Conservation (phyloP, 208 protist genomes). For the Acanthamoeba castellanii region DNA sequence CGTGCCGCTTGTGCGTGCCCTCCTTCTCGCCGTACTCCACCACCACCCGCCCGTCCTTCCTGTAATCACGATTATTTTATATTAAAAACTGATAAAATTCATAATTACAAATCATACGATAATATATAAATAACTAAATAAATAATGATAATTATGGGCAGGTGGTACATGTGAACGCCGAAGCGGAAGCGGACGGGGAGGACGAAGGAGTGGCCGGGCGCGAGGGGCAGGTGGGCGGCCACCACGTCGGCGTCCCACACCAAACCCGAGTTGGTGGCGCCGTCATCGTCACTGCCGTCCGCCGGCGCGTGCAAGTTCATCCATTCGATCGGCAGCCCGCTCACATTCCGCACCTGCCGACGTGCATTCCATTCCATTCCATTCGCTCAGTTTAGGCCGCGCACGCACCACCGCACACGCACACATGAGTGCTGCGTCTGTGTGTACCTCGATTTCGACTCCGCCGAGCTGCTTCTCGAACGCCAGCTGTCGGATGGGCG, state of each 20-base stretch:
- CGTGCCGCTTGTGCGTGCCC: slow-evolving; percentile 6
- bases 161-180: slow-evolving; percentile 15
- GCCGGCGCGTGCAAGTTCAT: not conserved
- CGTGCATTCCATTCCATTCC: not conserved
- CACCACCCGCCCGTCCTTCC: not conserved
- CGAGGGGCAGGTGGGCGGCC: not conserved
- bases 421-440: not conserved
- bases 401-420: not conserved
- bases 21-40: slow-evolving; percentile 5
- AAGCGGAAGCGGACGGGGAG: slow-evolving; percentile 27
- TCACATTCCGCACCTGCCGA: not conserved
- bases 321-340: slow-evolving; percentile 11
- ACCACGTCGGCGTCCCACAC: not conserved
- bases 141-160: not conserved
- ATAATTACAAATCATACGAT: no score
- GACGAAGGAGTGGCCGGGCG: slow-evolving; percentile 9
- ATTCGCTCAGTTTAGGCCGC: not conserved
- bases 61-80: not conserved
- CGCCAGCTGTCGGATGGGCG: slow-evolving; percentile 24
- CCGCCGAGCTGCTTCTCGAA: slow-evolving; percentile 42
- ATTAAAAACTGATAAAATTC: not conserved
- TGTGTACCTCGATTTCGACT: slow-evolving; percentile 12
- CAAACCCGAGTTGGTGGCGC: not conserved
- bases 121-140: no score
- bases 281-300: not conserved